Percentiles rank a stretch among this genome's conserved stretches.
phyloP scores from a whole-genome alignment of 129 eudicot species.

The Daucus carota region DNA sequence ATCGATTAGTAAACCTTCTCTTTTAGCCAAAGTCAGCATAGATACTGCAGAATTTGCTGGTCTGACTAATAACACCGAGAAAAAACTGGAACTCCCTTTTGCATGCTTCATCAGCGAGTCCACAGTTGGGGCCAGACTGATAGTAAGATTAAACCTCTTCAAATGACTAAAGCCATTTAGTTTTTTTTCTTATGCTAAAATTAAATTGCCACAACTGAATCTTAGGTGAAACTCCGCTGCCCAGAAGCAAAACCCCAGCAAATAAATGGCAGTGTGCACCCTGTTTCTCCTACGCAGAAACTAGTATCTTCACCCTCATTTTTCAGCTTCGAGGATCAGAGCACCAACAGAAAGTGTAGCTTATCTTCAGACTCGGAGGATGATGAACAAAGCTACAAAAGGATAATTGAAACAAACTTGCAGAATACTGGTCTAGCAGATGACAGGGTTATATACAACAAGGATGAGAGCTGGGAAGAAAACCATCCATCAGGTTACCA shows the following conservation, averaged over 20 bases:
- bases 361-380: constrained; percentile 37
- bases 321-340: constrained; percentile 33
- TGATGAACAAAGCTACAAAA: constrained; percentile 33
- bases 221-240: constrained; percentile 42
- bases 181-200: neutral
- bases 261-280: constrained; percentile 38
- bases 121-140: constrained; percentile 31
- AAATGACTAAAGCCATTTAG: neutral
- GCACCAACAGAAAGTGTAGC: constrained; percentile 19
- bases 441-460: constrained; percentile 18
- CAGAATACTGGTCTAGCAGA: constrained; percentile 22
- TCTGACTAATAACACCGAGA: constrained; percentile 20
- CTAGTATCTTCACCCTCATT: constrained; percentile 36
- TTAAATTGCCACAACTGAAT: constrained; percentile 11
- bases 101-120: constrained; percentile 30
- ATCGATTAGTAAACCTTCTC: constrained; percentile 24
- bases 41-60: constrained; percentile 26
- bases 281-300: constrained; percentile 44
- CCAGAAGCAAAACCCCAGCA: constrained; percentile 25
- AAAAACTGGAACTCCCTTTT: constrained; percentile 34
- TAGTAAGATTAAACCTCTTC: constrained; percentile 17
- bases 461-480: constrained; percentile 18
- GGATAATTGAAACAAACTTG: constrained; percentile 24
- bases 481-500: constrained; percentile 15
- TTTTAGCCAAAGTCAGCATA: constrained; percentile 28